A percentile compares a stretch with the other conserved stretches of the same genome.
Conservation (phyloP, 257 asterid species). For the Nicotiana paniculata region DNA sequence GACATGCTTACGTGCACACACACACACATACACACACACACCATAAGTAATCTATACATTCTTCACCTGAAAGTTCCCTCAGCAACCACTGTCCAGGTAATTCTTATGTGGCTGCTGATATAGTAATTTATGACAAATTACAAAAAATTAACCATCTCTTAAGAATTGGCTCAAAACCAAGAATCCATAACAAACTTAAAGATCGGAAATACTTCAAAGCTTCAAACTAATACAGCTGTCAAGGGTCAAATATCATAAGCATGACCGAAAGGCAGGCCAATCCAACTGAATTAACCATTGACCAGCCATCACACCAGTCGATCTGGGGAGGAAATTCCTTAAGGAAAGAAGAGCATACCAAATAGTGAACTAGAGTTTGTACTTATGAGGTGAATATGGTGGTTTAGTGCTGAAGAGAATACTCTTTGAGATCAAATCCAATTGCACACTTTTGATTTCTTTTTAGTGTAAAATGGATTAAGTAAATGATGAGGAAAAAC, state of each 20-base stretch:
- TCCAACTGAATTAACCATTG: background rate
- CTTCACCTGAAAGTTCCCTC: background rate
- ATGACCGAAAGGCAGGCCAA: background rate
- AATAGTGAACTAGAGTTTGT: no score
- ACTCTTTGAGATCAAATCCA: background rate
- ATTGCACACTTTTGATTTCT: background rate
- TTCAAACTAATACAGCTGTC: background rate
- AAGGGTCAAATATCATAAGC: background rate
- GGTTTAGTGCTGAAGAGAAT: no score
- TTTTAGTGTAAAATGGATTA: background rate
- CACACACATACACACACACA: background rate
- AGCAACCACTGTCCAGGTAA: background rate
- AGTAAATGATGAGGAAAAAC: background rate
- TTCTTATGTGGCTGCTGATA: background rate
- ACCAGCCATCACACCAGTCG: background rate
- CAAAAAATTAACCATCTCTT: background rate
- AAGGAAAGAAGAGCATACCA: no score
- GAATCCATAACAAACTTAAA: background rate
- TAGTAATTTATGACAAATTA: background rate
- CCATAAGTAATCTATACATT: background rate
- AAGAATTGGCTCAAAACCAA: background rate
- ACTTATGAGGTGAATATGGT: no score
- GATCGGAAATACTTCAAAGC: background rate
- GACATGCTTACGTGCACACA: no score
- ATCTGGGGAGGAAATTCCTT: no score